Percentiles rank a stretch among this genome's conserved stretches.
Conservation (phyloP, 169 alveolate species). For the Babesia bovis region DNA sequence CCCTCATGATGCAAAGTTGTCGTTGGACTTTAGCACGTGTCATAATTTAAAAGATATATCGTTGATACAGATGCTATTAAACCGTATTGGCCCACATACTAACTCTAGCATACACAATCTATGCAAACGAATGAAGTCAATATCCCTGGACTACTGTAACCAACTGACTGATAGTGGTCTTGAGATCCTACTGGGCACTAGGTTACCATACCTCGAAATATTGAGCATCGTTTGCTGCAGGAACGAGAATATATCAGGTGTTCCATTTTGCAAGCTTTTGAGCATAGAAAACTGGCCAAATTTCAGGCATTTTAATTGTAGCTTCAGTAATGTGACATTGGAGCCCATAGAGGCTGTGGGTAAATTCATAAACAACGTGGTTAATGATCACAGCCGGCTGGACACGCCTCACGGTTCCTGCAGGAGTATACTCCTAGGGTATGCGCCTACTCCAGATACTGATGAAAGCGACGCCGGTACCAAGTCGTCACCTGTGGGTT, state of each 20-base stretch:
- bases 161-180: conserved; percentile 83
- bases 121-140: conserved; percentile 73
- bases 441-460: background rate
- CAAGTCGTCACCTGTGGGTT: background rate
- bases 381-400: background rate
- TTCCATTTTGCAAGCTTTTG: conserved; percentile 73
- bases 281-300: conserved; percentile 81
- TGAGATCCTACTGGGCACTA: conserved; percentile 81
- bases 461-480: background rate
- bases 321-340: conserved; percentile 80
- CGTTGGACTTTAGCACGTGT: conserved; percentile 81
- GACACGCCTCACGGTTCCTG: background rate
- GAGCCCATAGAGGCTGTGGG: conserved; percentile 83
- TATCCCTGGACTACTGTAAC: conserved; percentile 82
- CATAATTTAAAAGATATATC: conserved; percentile 79
- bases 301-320: conserved; percentile 76
- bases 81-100: conserved; percentile 59
- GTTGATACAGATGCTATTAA: conserved; percentile 77
- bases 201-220: conserved; percentile 79
- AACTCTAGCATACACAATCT: conserved; percentile 66
- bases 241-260: conserved; percentile 78
- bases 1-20: conserved; percentile 61
- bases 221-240: conserved; percentile 82
- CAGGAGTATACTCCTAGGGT: no score
- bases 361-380: conserved; percentile 68